phyloP scores from a whole-genome alignment of 805 yeast genomes.

The Cephaloascus albidus region DNA sequence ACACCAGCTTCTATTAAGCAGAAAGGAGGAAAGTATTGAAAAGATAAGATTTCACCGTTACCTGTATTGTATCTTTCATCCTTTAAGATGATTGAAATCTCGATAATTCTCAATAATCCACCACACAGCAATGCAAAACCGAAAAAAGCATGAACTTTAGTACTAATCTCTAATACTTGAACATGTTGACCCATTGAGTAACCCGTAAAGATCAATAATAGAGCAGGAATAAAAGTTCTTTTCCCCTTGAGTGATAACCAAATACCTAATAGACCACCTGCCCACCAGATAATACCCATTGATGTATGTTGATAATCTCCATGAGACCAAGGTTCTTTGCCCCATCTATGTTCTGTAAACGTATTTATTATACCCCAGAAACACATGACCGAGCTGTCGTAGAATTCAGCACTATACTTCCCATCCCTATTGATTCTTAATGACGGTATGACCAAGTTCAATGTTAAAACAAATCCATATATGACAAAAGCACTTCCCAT shows the following conservation, averaged over 20 bases:
- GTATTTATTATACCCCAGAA: conserved; percentile 91
- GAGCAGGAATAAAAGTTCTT: conserved; percentile 72
- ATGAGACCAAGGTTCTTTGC: conserved; percentile 77
- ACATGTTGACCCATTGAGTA: conserved; percentile 91
- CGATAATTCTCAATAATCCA: conserved; percentile 68
- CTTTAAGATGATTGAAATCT: conserved; percentile 64
- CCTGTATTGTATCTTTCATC: conserved; percentile 38
- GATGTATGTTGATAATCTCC: conserved; percentile 94
- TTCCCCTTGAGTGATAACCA: conserved; percentile 59
- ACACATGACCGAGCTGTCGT: conserved; percentile 73
- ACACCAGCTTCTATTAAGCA: conserved; percentile 71
- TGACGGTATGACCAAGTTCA: conserved; percentile 71
- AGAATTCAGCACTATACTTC: conserved; percentile 70
- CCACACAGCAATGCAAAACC: conserved; percentile 75
- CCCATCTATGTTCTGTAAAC: conserved; percentile 96
- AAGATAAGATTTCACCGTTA: conserved; percentile 44
- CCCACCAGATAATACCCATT: conserved; percentile 97
- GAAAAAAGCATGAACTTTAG: conserved; percentile 82
- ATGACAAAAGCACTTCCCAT: conserved; percentile 86
- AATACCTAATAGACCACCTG: conserved; percentile 83
- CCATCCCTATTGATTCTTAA: conserved; percentile 37
- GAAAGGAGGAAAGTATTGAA: conserved; percentile 84
- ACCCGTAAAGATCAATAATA: conserved; percentile 80
- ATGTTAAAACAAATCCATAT: conserved; percentile 64
- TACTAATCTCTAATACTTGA: conserved; percentile 67